These are phyloP conservation scores for Pseudocercospora crystallina DNA, from an alignment of 2,329 filamentous ascomycete species.

Conservation along the genomic window DNA sequence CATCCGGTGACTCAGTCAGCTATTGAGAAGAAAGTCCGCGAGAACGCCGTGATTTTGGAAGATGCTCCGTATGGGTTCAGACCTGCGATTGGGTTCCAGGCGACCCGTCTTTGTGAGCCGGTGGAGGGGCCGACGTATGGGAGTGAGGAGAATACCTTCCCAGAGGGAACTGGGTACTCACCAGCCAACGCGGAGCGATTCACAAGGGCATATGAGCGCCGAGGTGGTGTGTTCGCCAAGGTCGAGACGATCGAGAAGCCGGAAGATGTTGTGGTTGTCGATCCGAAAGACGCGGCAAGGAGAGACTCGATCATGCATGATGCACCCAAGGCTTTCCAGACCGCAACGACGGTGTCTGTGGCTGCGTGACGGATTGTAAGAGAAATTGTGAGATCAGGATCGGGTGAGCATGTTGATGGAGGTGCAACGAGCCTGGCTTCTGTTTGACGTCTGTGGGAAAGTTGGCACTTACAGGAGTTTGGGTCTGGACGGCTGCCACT, in stretches of 20 bases:
- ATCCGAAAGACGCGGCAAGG: no score
- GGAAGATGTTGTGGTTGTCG: constrained; percentile 1
- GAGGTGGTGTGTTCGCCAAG: constrained; percentile 1
- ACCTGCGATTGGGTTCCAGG: constrained; percentile 4
- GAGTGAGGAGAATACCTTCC: not conserved
- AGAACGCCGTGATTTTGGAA: constrained; percentile 5
- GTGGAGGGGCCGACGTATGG: constrained; percentile 9
- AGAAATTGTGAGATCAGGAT: no score
- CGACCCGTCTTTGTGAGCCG: constrained; percentile 2
- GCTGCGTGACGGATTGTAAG: no score
- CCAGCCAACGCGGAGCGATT: not conserved
- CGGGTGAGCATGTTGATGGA: no score
- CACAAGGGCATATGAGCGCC: constrained; percentile 6
- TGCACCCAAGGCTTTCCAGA: no score
- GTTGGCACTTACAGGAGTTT: no score
- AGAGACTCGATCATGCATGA: no score
- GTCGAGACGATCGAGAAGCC: constrained; percentile 5
- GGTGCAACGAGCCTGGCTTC: no score
- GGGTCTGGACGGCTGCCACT: no score
- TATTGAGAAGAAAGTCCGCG: constrained; percentile 7
- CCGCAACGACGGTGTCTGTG: no score
- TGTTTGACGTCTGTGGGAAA: no score
- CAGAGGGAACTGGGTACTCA: not conserved
- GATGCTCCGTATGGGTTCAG: constrained; percentile 6
- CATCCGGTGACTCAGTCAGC: constrained; percentile 3